Base-by-base conservation (phyloP, 345 rosid species). In the Noccaea caerulescens region DNA sequence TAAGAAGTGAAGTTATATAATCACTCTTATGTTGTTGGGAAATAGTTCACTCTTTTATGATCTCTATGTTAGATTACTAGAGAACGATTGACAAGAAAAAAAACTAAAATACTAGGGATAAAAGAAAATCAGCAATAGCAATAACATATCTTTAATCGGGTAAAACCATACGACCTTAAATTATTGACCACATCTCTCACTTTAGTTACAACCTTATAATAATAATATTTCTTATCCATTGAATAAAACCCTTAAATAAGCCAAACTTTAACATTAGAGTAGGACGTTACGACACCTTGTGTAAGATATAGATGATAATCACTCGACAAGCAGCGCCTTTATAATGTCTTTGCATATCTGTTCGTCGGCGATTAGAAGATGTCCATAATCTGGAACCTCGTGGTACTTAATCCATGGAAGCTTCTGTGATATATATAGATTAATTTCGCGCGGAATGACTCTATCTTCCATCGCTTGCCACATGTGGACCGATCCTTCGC, bases 331-430 rank as follows among this genome's bases (percentile, higher is more conserved):
- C 70, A 90, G 89, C 0, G 81, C 75, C 78, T 84, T 81, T 56
- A 88, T 13, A 58, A 93, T 68, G 11, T 73, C 82, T 61, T 82
- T 90, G 47, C 85, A 86, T 38, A 32, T 27, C n/a, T 82, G 72
- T 12, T 58, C 74, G 57, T 83, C 81, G 2, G 58, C 75, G 6
- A 49, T 33, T 61, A 87, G 25, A 23, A 83, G 38, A 80, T 90
- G 97, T 16, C 98, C 98, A 8, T 69, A 68, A 16, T 86, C 82
- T 20, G 76, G 69, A 69, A 90, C 82, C 61, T 93, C 91, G 1
- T 90, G 91, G 76, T 88, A 88, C 10, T 59, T 83, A 65, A 90
- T 83, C 94, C 97, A 93, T 4, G 90, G 93, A 58, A 86, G 85
- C 77, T 81, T 87, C 36, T 84, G 72, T 0, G 87, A 49, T 5